Evolutionary conservation across 768 basidiomycete genomes (phyloP), one percentile per base, ranked within the genome.

Genomic region (Tylopilus subfusipes): DNA sequence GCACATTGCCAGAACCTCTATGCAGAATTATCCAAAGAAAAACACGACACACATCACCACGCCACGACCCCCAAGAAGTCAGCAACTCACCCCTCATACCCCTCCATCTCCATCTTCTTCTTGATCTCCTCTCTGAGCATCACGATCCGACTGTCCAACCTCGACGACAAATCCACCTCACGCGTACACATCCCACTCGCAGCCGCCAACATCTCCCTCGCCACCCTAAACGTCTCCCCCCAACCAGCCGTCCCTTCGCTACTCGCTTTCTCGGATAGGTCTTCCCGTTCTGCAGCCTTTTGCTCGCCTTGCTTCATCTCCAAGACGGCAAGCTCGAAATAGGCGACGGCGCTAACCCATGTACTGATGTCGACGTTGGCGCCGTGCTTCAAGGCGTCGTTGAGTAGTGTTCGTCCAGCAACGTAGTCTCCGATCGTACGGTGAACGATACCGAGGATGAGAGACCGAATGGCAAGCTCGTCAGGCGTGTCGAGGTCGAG

Each of bases 121-220:
- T 64, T 73, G 60, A 91, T 84, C 79, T 90, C 86, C 63, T 88
- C 84, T 57, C 75, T 76, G 51, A 88, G 66, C 84, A 90, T 83
- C 52, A 77, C 73, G 46, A 89, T 78, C 66, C 88, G 71, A 66
- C 80, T 85, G 54, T 90, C 89, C 54, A 91, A 65, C 65, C 88
- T 73, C 53, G 83, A 83, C 40, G 80, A 80, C 63, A 91, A 54
- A 69, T 90, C 88, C 55, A 77, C 66, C 63, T 76, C 82, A 21
- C 79, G 75, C 39, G 82, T 75, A 34, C 80, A 69, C 25, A 75
- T 14, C 14, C 68, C 63, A 48, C 82, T 66, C 42, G 84, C 83
- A 54, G 72, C 64, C 51, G 84, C 83, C 39, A 90, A 69, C 62
- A 76, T 76, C 53, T 71, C 70, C 45, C 63, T 73, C 14, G 83